Evolutionary conservation across 805 yeast species (phyloP), one percentile per base, ranked within the genome.

Genomic region (Candida anglica): DNA sequence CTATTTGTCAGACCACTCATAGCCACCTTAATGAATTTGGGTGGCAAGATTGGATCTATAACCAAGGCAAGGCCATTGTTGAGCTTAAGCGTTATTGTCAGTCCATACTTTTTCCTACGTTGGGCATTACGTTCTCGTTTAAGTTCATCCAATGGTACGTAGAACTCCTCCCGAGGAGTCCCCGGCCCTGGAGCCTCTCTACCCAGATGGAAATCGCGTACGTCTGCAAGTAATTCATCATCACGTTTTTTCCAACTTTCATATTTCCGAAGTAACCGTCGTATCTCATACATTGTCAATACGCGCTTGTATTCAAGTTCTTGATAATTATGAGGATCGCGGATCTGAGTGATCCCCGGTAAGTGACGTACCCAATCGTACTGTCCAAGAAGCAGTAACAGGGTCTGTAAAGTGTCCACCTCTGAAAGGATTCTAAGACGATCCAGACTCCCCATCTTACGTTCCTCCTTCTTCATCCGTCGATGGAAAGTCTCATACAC

Each of bases 381-480:
- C 38, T 57, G 66, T 17, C 45, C 38, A 3, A 66, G 52, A 36
- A 73, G 55, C 36, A 61, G 53, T 18, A 58, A 58, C 42, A 68
- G 71, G 9, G 71, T 70, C 19, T 62, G 53, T 22, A 77, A 64
- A 15, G 67, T 69, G 34, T 80, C 86, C 19, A 77, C 74, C 46
- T 82, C 91, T 6, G 62, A 52, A 30, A 71, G 58, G 28, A 78
- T 62, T 36, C 71, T 67, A 31, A 67, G 72, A 17, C 73, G 60
- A 43, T 83, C 89, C 2, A 71, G 60, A 22, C 63, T 64, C 19
- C 66, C 58, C 73, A 81, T 77, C 29, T 75, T 66, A 38, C 70
- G 71, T 53, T 85, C 95, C 33, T 79, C 80, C 36, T 73, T 73
- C 41, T 72, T 75, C 77, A 81, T 75, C 25, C 73, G 66, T 27